These are phyloP conservation scores for Pseudoturritis turrita DNA, from an alignment of 345 rosid genomes.

Conservation along the genomic window DNA sequence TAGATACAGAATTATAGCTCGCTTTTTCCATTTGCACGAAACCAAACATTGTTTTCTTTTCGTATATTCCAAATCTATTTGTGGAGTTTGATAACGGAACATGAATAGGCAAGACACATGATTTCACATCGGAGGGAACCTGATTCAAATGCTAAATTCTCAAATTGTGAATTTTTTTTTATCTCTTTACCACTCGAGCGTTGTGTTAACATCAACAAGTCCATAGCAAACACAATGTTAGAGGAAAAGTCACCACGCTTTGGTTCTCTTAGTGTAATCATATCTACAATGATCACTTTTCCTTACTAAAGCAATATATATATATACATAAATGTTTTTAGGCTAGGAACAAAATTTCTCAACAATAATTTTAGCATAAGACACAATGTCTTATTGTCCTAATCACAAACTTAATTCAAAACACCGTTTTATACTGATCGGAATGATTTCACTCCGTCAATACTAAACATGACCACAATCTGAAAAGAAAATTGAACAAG, in stretches of 20 bases:
- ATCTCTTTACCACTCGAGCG: constrained; percentile 41
- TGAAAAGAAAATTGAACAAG: background rate
- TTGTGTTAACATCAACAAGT: constrained; percentile 39
- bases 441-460: background rate
- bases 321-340: too few species aligned
- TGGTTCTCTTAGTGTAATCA: constrained; percentile 28
- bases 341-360: too few species aligned
- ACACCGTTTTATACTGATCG: too few species aligned
- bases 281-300: constrained; percentile 39
- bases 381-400: too few species aligned
- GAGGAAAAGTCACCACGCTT: constrained; percentile 20
- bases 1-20: background rate
- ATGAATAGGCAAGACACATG: background rate
- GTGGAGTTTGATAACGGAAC: constrained; percentile 16
- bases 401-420: too few species aligned
- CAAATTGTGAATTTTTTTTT: constrained; percentile 40
- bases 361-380: too few species aligned
- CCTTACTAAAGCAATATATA: too few species aligned
- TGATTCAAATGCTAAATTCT: constrained; percentile 33
- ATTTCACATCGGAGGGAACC: constrained; percentile 34
- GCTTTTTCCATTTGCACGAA: background rate
- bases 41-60: background rate
- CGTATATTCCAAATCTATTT: background rate
- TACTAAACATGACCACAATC: background rate
- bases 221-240: constrained; percentile 26